phyloP scores from a whole-genome alignment of 2,329 filamentous ascomycete species.

The Endothia cerciana region DNA sequence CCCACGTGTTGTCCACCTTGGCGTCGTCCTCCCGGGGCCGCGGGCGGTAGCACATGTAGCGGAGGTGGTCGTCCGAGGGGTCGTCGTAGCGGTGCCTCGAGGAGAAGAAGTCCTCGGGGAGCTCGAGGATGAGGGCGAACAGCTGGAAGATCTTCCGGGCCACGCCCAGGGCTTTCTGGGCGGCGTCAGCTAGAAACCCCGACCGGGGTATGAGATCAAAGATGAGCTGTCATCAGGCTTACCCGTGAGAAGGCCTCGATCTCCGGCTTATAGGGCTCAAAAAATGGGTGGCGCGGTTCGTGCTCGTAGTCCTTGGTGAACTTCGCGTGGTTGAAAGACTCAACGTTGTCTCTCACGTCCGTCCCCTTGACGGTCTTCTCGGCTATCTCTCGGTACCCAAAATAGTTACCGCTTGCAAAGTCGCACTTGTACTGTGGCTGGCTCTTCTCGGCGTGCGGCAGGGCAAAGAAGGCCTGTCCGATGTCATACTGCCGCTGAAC shows the following conservation, averaged over 20 bases:
- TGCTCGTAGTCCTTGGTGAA: slow-evolving; percentile 46
- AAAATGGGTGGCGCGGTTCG: slow-evolving; percentile 44
- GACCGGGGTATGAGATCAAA: slow-evolving; percentile 41
- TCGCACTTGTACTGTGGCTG: slow-evolving; percentile 53
- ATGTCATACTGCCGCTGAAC: slow-evolving; percentile 59
- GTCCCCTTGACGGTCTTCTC: slow-evolving; percentile 39
- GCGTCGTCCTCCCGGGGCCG: slow-evolving; percentile 46
- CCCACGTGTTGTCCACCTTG: slow-evolving; percentile 35
- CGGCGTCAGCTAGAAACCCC: slow-evolving; percentile 38
- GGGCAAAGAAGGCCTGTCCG: slow-evolving; percentile 54
- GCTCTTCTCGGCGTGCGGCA: slow-evolving; percentile 49
- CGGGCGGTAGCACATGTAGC: slow-evolving; percentile 58
- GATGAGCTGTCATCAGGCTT: slow-evolving; percentile 33
- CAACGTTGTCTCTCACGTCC: slow-evolving; percentile 50
- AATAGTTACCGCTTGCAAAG: slow-evolving; percentile 47
- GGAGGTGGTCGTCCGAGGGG: slow-evolving; percentile 56
- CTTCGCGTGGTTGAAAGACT: slow-evolving; percentile 59
- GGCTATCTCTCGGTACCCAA: slow-evolving; percentile 45
- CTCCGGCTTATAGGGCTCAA: slow-evolving; percentile 45
- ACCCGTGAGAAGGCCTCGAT: slow-evolving; percentile 53
- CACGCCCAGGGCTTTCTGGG: slow-evolving; percentile 38
- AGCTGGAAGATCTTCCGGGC: slow-evolving; percentile 36
- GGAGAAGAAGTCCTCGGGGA: slow-evolving; percentile 57
- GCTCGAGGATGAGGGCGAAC: slow-evolving; percentile 54
- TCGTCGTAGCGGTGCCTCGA: slow-evolving; percentile 55